Base-by-base conservation (phyloP, 306 rosid species). In the Coriaria nepalensis region DNA sequence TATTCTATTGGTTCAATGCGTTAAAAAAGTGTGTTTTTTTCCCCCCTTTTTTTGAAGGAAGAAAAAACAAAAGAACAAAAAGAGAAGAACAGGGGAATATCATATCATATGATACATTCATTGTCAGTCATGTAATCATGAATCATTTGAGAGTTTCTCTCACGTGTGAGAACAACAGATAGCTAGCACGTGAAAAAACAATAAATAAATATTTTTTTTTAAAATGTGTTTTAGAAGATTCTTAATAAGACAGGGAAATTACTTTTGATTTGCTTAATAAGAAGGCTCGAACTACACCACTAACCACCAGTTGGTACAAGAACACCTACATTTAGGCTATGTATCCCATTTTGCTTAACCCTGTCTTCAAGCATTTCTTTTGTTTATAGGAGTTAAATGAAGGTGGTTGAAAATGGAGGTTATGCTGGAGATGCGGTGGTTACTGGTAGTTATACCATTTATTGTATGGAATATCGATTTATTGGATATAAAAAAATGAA, bases 281-380 rank as follows among this genome's bases (percentile, higher is more conserved):
- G 66, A 66, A 68, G 73, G 76, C 67, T 78, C 67, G 65, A 69
- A 69, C 53, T 73, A n/a, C n/a, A n/a, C 66, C 51, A 46, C 38
- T 69, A 80, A 80, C 96, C 62, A 83, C 94, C 83, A 80, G 87
- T 80, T 65, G 94, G 92, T 83, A 65, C 78, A 83, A 3, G 3
- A 20, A 1, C 29, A 20, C 29, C 29, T 20, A 20, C 1, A 20
- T 20, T 20, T 20, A 20, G 1, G 29, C 29, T 76, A 85, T 71
- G 64, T 69, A 74, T 66, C 72, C 70, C 66, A 35, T 68, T 46
- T 14, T 63, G 43, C 54, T 61, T 76, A 71, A 83, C 52, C 79
- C 71, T 61, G 70, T 57, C 74, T 80, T 69, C 71, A 77, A 53
- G 68, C 76, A 71, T 76, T 49, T 37, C 43, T 40, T 50, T 6